phyloP scores from a whole-genome alignment of 2,329 filamentous ascomycete species.

The Sclerotinia sclerotiorum region DNA sequence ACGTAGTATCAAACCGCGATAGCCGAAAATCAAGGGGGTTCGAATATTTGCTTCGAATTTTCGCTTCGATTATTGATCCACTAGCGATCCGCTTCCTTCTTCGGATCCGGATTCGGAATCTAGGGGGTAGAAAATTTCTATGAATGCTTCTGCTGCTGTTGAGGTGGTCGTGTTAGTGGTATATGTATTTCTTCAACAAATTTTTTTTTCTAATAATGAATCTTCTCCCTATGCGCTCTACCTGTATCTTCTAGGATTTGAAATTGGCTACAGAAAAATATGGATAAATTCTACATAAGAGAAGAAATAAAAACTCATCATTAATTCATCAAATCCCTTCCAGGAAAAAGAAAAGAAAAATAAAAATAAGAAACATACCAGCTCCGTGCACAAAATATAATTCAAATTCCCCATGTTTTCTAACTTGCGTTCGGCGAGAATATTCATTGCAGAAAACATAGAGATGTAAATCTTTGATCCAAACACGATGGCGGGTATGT shows the following conservation, averaged over 20 bases:
- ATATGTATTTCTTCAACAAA: too few species aligned
- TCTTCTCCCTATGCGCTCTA: background rate
- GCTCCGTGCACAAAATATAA: constrained; percentile 36
- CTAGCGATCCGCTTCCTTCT: too few species aligned
- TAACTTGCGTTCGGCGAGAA: constrained; percentile 53
- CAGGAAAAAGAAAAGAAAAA: background rate
- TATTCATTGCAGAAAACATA: constrained; percentile 62
- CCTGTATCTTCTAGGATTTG: background rate
- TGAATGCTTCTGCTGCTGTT: constrained; percentile 23
- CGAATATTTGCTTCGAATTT: too few species aligned
- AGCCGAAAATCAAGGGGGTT: too few species aligned
- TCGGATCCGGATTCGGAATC: constrained; percentile 3
- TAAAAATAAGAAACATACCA: constrained; percentile 29
- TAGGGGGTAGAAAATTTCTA: constrained; percentile 11
- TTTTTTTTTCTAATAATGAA: too few species aligned
- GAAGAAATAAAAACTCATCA: background rate
- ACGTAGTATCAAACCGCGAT: too few species aligned
- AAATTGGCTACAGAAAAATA: accelerated
- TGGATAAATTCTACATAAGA: background rate
- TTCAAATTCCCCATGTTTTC: constrained; percentile 40
- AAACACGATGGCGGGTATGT: constrained; percentile 49
- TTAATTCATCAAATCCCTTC: background rate
- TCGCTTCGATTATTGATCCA: too few species aligned
- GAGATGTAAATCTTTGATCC: constrained; percentile 54
- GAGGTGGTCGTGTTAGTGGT: background rate